Percentiles rank a stretch among this genome's conserved stretches.
phyloP scores from a whole-genome alignment of 208 protist genomes.

The Acanthamoeba castellanii region DNA sequence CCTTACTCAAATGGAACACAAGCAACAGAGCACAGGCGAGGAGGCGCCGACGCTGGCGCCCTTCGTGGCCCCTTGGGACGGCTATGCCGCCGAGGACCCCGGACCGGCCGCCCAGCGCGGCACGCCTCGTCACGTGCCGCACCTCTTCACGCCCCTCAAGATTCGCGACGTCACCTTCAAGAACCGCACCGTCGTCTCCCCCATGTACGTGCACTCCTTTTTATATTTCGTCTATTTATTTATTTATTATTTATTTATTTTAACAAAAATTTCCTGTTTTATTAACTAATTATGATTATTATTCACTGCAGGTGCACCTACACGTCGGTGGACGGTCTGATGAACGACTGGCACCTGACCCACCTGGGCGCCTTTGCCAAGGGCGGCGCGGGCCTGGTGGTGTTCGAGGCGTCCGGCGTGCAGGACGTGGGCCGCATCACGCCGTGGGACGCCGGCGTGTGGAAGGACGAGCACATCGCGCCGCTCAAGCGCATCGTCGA shows the following conservation, averaged over 20 bases:
- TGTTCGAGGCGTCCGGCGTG: constrained; percentile 81
- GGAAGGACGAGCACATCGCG: constrained; percentile 83
- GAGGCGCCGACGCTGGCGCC: background rate
- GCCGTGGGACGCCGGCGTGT: constrained; percentile 73
- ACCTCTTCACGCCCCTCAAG: constrained; percentile 78
- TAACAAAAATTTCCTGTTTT: too few relatives aligned
- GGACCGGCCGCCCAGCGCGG: background rate
- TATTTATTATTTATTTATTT: background rate
- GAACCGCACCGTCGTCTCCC: constrained; percentile 82
- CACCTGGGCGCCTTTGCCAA: constrained; percentile 77
- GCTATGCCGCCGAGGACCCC: background rate
- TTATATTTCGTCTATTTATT: background rate
- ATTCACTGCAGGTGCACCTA: constrained; percentile 77
- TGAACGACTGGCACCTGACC: constrained; percentile 80
- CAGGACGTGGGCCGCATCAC: constrained; percentile 80
- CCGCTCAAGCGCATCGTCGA: constrained; percentile 78
- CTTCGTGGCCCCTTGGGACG: background rate
- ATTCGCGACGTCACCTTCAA: constrained; percentile 80
- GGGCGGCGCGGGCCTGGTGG: constrained; percentile 78
- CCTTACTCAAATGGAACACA: background rate
- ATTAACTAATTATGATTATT: too few relatives aligned
- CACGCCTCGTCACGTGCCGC: background rate
- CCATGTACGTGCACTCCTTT: constrained; percentile 72
- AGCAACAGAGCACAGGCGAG: background rate
- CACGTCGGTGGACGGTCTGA: constrained; percentile 77